A percentile compares a stretch with the other conserved stretches of the same genome.
phyloP scores from a whole-genome alignment of 1,284 basidiomycete genomes.

The Naganishia liquefaciens region DNA sequence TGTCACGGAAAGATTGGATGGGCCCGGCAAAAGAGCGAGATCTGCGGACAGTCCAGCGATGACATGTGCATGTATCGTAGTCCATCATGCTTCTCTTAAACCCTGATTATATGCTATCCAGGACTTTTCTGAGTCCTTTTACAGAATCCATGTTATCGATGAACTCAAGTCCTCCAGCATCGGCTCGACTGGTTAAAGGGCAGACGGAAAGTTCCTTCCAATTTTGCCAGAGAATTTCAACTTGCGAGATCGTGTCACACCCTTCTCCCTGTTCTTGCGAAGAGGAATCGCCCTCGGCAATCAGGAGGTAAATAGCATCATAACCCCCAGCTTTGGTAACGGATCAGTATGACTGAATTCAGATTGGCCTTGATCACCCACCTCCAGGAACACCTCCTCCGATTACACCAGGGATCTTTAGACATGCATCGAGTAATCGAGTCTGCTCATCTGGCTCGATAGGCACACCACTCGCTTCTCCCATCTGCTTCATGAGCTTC shows the following conservation, averaged over 20 bases:
- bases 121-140: constrained; percentile 60
- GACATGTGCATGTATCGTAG: no score
- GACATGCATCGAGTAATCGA: constrained; percentile 76
- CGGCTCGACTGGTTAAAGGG: constrained; percentile 75
- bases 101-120: constrained; percentile 1
- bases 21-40: no score
- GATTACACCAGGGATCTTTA: constrained; percentile 75
- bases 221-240: constrained; percentile 73
- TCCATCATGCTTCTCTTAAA: no score
- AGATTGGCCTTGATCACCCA: constrained; percentile 34
- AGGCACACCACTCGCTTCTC: constrained; percentile 72
- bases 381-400: constrained; percentile 94
- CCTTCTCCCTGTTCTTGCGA: constrained; percentile 51
- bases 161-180: constrained; percentile 66
- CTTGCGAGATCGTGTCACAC: constrained; percentile 49
- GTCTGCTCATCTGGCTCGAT: constrained; percentile 93
- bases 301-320: constrained; percentile 92
- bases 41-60: no score
- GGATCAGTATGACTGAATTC: constrained; percentile 8
- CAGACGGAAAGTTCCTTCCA: constrained; percentile 75
- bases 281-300: constrained; percentile 64
- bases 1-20: no score
- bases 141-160: constrained; percentile 66
- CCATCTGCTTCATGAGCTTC: constrained; percentile 81
- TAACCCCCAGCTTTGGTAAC: constrained; percentile 78